A percentile compares a stretch with the other conserved stretches of the same genome.
Conservation (phyloP, 805 yeast genomes). For the Lachancea nothofagi region DNA sequence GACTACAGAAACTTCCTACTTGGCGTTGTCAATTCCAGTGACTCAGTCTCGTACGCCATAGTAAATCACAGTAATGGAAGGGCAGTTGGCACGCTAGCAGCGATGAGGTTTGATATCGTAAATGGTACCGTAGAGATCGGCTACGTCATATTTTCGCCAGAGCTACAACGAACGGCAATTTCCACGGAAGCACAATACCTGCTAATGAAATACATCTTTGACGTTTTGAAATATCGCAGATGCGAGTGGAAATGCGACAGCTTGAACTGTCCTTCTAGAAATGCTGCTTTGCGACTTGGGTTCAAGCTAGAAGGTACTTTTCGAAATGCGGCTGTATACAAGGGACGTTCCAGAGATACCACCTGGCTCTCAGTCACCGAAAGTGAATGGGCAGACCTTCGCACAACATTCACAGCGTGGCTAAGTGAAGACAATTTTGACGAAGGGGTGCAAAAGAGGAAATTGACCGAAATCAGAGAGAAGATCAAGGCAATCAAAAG, state of each 20-base stretch:
- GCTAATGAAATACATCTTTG: conserved; percentile 28
- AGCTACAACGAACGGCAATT: conserved; percentile 19
- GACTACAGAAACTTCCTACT: conserved; percentile 3
- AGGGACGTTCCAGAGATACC: conserved; percentile 31
- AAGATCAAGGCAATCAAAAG: too few relatives aligned
- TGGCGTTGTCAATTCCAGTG: neutral
- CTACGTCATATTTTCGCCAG: conserved; percentile 22
- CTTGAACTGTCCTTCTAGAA: conserved; percentile 27
- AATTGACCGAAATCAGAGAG: too few relatives aligned
- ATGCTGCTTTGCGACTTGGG: conserved; percentile 32
- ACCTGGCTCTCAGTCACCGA: conserved; percentile 32
- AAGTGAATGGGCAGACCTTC: conserved; percentile 27
- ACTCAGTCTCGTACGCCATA: conserved; percentile 19
- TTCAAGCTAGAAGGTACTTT: conserved; percentile 32
- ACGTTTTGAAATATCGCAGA: conserved; percentile 28
- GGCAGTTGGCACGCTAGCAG: conserved; percentile 27
- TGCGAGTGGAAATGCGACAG: conserved; percentile 35
- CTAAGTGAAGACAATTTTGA: conserved; percentile 24
- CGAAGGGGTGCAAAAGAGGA: too few relatives aligned
- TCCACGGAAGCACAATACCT: conserved; percentile 33
- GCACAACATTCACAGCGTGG: conserved; percentile 25
- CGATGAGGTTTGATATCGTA: conserved; percentile 25
- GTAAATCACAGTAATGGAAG: conserved; percentile 16
- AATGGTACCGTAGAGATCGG: conserved; percentile 31
- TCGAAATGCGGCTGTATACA: conserved; percentile 26